Conservation (phyloP, 2,329 filamentous ascomycete genomes). For the Aspergillus texensis region DNA sequence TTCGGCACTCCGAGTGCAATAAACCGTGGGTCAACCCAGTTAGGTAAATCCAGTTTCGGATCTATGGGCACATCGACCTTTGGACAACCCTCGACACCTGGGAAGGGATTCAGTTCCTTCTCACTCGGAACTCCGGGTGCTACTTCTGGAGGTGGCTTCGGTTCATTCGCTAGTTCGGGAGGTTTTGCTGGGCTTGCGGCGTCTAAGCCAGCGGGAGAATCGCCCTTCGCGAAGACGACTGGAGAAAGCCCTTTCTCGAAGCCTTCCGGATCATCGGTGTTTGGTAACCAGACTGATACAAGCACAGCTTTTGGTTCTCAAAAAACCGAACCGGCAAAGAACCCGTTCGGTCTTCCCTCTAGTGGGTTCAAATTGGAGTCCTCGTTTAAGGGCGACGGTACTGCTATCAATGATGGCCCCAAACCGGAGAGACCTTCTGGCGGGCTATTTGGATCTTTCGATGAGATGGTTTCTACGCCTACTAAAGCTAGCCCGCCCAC, state of each 20-base stretch:
- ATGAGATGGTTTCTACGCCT: conserved; percentile 41
- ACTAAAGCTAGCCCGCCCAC: conserved; percentile 35
- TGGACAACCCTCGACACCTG: conserved; percentile 35
- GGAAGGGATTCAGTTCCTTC: conserved; percentile 25
- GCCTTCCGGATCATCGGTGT: conserved; percentile 31
- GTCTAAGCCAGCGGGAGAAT: conserved; percentile 27
- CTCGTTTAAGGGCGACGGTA: conserved; percentile 48
- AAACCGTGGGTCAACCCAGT: conserved; percentile 31
- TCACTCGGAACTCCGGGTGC: conserved; percentile 24
- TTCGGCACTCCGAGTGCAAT: conserved; percentile 42
- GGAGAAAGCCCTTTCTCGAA: conserved; percentile 34
- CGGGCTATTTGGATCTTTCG: conserved; percentile 40
- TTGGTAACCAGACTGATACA: conserved; percentile 30
- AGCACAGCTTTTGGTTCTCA: conserved; percentile 32
- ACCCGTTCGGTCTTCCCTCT: conserved; percentile 31
- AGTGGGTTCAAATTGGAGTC: conserved; percentile 47
- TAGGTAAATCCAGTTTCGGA: conserved; percentile 39
- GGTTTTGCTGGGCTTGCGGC: conserved; percentile 30
- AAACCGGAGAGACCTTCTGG: conserved; percentile 40
- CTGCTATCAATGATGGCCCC: conserved; percentile 42
- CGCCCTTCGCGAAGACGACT: conserved; percentile 31
- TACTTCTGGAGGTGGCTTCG: conserved; percentile 36
- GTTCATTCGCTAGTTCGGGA: conserved; percentile 32
- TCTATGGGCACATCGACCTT: conserved; percentile 28
- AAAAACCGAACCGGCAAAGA: conserved; percentile 30